Percentiles rank a stretch among this genome's conserved stretches.
Conservation (phyloP, 2,329 filamentous ascomycete genomes). For the Beauveria asiatica region DNA sequence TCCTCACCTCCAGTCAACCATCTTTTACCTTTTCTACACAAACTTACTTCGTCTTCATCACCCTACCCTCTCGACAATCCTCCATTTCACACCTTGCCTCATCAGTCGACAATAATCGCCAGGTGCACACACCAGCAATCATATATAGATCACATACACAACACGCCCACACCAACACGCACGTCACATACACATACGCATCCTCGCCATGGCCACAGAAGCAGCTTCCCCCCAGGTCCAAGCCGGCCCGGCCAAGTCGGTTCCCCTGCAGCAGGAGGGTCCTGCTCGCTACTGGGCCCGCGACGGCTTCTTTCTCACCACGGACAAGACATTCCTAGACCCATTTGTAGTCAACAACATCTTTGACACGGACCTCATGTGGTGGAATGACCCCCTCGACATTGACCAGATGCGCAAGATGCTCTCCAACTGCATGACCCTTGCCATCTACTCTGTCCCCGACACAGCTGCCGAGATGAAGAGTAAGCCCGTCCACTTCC, state of each 20-base stretch:
- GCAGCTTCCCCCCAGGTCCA: conserved; percentile 1
- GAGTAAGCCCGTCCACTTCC: conserved; percentile 22
- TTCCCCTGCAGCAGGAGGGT: conserved; percentile 21
- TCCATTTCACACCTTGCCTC: not conserved
- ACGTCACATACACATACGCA: not conserved
- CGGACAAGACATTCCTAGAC: conserved; percentile 47
- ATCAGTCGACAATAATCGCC: too few relatives aligned
- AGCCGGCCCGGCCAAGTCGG: conserved; percentile 7
- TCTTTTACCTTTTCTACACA: not conserved
- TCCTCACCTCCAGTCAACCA: not conserved
- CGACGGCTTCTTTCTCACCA: conserved; percentile 52
- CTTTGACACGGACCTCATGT: conserved; percentile 48
- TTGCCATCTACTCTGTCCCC: conserved; percentile 45
- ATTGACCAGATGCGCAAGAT: conserved; percentile 40
- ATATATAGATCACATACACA: not conserved
- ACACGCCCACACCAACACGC: not conserved
- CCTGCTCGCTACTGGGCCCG: conserved; percentile 38
- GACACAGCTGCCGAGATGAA: conserved; percentile 31
- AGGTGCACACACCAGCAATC: not conserved
- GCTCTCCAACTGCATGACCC: conserved; percentile 49
- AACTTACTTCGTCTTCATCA: not conserved
- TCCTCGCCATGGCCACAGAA: conserved; percentile 6
- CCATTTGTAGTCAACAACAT: conserved; percentile 45
- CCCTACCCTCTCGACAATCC: not conserved
- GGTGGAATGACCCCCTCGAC: conserved; percentile 50